A percentile compares a stretch with the other conserved stretches of the same genome.
Evolutionary conservation across 2,329 filamentous ascomycete species (phyloP).

Genomic region (Lomentospora prolificans): DNA sequence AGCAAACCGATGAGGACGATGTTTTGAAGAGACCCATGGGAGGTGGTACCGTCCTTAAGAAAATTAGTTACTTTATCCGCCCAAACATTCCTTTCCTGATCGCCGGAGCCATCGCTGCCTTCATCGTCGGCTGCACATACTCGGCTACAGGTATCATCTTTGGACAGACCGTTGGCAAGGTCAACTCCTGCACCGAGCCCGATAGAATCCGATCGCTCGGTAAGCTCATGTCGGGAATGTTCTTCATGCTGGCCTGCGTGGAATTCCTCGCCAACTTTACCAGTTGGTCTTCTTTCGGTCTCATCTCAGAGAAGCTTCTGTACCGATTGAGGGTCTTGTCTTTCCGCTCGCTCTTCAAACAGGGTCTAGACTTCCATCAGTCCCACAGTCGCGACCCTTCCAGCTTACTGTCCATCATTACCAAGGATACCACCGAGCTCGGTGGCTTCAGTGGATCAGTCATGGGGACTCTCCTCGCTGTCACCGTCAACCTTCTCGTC

Average conservation of each 20-base stretch:
- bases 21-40: slow-evolving; percentile 24
- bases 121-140: slow-evolving; percentile 47
- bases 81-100: slow-evolving; percentile 29
- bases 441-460: slow-evolving; percentile 62
- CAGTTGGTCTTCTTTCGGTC: slow-evolving; percentile 41
- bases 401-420: slow-evolving; percentile 56
- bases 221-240: slow-evolving; percentile 45
- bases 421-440: slow-evolving; percentile 56
- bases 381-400: slow-evolving; percentile 52
- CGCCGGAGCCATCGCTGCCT: slow-evolving; percentile 29
- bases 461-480: slow-evolving; percentile 59
- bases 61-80: slow-evolving; percentile 25
- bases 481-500: slow-evolving; percentile 56
- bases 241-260: slow-evolving; percentile 40
- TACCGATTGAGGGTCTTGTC: slow-evolving; percentile 54
- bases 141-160: slow-evolving; percentile 44
- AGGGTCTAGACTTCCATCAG: slow-evolving; percentile 64
- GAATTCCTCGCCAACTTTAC: slow-evolving; percentile 43
- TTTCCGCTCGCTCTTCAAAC: slow-evolving; percentile 54
- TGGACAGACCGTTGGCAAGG: slow-evolving; percentile 28
- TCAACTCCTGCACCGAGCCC: slow-evolving; percentile 36
- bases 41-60: slow-evolving; percentile 29
- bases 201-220: slow-evolving; percentile 25
- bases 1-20: slow-evolving; percentile 24
- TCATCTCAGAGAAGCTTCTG: slow-evolving; percentile 51